Base-by-base conservation (phyloP, 1,284 basidiomycete genomes). In the Meripilus lineatus region DNA sequence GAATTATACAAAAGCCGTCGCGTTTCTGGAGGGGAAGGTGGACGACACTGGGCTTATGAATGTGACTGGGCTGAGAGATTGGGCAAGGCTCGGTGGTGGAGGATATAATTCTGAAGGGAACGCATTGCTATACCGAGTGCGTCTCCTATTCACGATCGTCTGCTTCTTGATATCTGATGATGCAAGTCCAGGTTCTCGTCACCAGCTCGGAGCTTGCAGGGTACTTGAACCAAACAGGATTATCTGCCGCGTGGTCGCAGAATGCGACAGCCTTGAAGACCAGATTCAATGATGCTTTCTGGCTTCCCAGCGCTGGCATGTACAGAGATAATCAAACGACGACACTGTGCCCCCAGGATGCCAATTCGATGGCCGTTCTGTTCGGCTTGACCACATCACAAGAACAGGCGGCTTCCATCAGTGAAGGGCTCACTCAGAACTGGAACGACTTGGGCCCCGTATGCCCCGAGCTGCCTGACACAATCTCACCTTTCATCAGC, bases 1-100 rank as follows among this genome's bases (percentile, higher is more conserved):
- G n/a, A 75, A 76, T 52, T 76, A 73, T 55, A 76, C 73, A 0
- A 69, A 65, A 47, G 74, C 74, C 1, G 59, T 76, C 1, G 58
- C 54, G 13, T 76, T 70, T 56, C 58, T 76, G 36, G 63, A 68
- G 42, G 56, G 59, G 40, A 70, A 74, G 45, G 66, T 75, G 1
- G 72, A 72, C 38, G 50, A 54, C 0, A 65, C 67, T 8, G 74
- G 74, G 0, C 55, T 77, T 34, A 67, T 75, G 59, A 67, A 76
- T 49, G 68, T 75, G 10, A 72, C 72, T 4, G 53, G 65, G 36
- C 35, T 71, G 58, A 62, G 71, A 32, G 75, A 77, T 52, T 77
- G 74, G 74, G 75, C 70, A 6, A 56, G 75, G 26, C 64, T 68
- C 5, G 70, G 70, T 18, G 69, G 70, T 2, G 66, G 70, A 11